These are phyloP conservation scores for Fraxinus americana DNA, from an alignment of 257 asterid genomes.

Conservation along the genomic window DNA sequence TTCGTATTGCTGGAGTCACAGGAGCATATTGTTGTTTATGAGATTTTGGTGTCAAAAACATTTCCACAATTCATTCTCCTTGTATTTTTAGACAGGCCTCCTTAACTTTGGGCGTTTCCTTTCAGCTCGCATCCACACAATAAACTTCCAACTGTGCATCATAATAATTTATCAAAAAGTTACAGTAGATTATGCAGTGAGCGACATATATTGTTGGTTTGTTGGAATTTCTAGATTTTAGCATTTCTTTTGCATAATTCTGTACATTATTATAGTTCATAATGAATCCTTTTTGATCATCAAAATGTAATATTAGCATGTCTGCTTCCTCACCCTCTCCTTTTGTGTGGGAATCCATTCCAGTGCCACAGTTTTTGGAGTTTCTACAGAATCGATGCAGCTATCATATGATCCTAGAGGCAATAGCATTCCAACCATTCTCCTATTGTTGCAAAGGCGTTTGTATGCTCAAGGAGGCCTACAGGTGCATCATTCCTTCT, in stretches of 20 bases:
- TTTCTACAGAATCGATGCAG: constrained; percentile 98
- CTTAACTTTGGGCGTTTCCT: neutral
- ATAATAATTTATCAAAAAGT: neutral
- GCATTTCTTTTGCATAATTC: neutral
- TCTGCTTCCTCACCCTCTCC: constrained; percentile 13
- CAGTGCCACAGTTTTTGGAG: constrained; percentile 99
- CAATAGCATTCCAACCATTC: constrained; percentile 90
- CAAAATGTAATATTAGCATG: neutral
- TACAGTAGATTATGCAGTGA: constrained; percentile 2
- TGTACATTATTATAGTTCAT: neutral
- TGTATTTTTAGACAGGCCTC: neutral
- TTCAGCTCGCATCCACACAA: too few relatives aligned
- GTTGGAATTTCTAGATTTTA: neutral
- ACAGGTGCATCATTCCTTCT: constrained; percentile 50
- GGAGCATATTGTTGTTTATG: neutral
- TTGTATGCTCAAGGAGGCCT: constrained; percentile 86
- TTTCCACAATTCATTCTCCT: neutral
- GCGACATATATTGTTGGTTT: neutral
- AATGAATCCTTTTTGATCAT: neutral
- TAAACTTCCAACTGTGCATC: neutral
- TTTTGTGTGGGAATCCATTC: constrained; percentile 32
- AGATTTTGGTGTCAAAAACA: neutral
- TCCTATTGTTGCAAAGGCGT: constrained; percentile 81
- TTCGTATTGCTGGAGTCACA: neutral
- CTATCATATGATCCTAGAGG: constrained; percentile 85